Evolutionary conservation across 805 yeast genomes (phyloP).

Genomic region (Saccharomycopsis babjevae): DNA sequence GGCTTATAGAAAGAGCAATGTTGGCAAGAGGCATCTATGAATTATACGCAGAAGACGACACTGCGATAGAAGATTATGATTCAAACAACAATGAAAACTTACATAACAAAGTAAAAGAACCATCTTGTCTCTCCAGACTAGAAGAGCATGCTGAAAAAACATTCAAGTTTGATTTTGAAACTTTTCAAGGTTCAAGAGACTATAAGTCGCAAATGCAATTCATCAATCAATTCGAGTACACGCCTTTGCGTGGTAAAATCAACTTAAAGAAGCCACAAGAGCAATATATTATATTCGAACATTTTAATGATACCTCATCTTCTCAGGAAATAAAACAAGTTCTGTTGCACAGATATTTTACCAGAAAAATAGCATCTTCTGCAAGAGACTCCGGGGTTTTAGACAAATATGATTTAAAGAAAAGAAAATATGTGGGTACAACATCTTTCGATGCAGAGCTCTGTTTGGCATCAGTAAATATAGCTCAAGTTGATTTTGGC

Average conservation of each 20-base stretch:
- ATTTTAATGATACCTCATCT: slow-evolving; percentile 36
- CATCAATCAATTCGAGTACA: slow-evolving; percentile 62
- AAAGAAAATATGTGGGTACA: slow-evolving; percentile 84
- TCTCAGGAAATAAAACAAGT: slow-evolving; percentile 7
- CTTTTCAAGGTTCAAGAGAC: slow-evolving; percentile 59
- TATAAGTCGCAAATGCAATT: slow-evolving; percentile 42
- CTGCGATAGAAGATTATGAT: slow-evolving; percentile 48
- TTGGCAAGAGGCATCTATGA: slow-evolving; percentile 72
- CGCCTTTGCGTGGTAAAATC: slow-evolving; percentile 70
- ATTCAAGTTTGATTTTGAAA: slow-evolving; percentile 77
- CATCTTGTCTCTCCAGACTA: slow-evolving; percentile 1
- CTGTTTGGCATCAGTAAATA: slow-evolving; percentile 76
- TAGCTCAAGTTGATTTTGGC: slow-evolving; percentile 62
- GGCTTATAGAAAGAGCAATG: slow-evolving; percentile 57
- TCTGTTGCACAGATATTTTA: slow-evolving; percentile 62
- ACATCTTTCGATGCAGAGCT: slow-evolving; percentile 95
- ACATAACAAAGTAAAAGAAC: neutral
- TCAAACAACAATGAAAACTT: slow-evolving; percentile 25
- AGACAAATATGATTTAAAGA: slow-evolving; percentile 72
- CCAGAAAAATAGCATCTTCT: slow-evolving; percentile 55
- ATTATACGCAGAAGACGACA: slow-evolving; percentile 65
- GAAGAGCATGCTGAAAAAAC: slow-evolving; percentile 26
- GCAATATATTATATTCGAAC: slow-evolving; percentile 63
- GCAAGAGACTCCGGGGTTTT: slow-evolving; percentile 54
- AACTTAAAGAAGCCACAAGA: slow-evolving; percentile 68